Percentiles rank a stretch among this genome's conserved stretches.
These are phyloP conservation scores for Leccinum disarticulatum DNA, from an alignment of 768 basidiomycete genomes.

Conservation along the genomic window DNA sequence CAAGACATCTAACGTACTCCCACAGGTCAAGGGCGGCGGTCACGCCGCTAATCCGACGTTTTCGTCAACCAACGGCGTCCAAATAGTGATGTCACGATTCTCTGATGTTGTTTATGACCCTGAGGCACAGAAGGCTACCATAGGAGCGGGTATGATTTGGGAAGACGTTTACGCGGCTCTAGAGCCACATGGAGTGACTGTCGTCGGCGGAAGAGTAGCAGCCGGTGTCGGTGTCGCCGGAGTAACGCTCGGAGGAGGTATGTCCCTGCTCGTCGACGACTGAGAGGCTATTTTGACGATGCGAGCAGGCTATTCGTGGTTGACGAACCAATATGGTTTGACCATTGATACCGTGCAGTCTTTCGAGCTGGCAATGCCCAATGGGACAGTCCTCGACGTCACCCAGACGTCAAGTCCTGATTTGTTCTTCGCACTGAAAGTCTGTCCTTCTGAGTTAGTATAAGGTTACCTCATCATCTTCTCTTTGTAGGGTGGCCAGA, in stretches of 20 bases:
- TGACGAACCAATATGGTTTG: constrained; percentile 60
- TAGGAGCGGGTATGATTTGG: neutral
- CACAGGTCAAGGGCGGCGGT: neutral
- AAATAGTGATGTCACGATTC: neutral
- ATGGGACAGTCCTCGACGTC: constrained; percentile 42
- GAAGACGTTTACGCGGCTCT: neutral
- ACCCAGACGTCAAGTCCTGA: constrained; percentile 35
- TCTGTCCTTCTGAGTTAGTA: neutral
- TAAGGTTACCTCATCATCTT: neutral
- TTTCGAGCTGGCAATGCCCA: constrained; percentile 51
- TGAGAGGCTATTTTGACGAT: neutral
- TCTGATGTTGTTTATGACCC: neutral
- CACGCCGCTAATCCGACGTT: neutral
- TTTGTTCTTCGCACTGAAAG: constrained; percentile 36
- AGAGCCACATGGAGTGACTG: neutral
- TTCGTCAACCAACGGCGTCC: neutral
- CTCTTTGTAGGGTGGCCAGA: neutral
- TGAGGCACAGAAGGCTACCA: neutral
- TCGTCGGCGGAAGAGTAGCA: neutral
- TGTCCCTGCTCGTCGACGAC: neutral
- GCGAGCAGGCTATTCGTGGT: constrained; percentile 36
- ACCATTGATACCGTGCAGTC: constrained; percentile 53
- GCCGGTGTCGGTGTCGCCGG: neutral
- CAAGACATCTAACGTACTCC: neutral
- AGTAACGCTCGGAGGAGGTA: neutral